phyloP scores from a whole-genome alignment of 176 grass and related monocot genomes.

The Puya raimondii region DNA sequence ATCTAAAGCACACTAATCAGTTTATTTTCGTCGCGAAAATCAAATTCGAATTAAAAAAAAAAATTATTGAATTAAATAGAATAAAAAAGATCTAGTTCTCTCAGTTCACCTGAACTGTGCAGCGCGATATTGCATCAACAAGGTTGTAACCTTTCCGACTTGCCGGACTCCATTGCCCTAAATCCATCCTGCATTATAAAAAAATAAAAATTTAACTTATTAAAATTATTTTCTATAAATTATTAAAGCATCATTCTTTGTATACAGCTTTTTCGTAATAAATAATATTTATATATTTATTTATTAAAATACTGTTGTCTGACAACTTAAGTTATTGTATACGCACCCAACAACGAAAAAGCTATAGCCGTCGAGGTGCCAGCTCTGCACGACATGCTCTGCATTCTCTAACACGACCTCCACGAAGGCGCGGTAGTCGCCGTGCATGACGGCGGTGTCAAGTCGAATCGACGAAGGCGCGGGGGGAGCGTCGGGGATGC shows the following conservation, averaged over 20 bases:
- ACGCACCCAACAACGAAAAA: constrained; percentile 70
- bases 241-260: too few relatives aligned
- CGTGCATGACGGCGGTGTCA: constrained; percentile 64
- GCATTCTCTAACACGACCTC: constrained; percentile 76
- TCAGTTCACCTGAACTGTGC: constrained; percentile 55
- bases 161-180: constrained; percentile 44
- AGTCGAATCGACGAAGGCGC: neutral
- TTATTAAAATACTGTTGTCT: too few relatives aligned
- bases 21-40: too few relatives aligned
- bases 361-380: constrained; percentile 80
- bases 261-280: too few relatives aligned
- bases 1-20: too few relatives aligned
- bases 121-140: constrained; percentile 60
- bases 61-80: too few relatives aligned
- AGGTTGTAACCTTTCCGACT: constrained; percentile 71
- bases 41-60: neutral
- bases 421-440: constrained; percentile 55
- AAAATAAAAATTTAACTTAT: neutral
- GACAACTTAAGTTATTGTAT: too few relatives aligned
- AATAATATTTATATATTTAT: too few relatives aligned
- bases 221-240: too few relatives aligned
- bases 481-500: constrained; percentile 41
- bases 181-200: constrained; percentile 49
- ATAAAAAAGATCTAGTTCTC: too few relatives aligned
- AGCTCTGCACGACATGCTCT: constrained; percentile 56